A percentile compares a stretch with the other conserved stretches of the same genome.
phyloP scores from a whole-genome alignment of 1,284 basidiomycete genomes.

The Sphaerobolus stellatus region DNA sequence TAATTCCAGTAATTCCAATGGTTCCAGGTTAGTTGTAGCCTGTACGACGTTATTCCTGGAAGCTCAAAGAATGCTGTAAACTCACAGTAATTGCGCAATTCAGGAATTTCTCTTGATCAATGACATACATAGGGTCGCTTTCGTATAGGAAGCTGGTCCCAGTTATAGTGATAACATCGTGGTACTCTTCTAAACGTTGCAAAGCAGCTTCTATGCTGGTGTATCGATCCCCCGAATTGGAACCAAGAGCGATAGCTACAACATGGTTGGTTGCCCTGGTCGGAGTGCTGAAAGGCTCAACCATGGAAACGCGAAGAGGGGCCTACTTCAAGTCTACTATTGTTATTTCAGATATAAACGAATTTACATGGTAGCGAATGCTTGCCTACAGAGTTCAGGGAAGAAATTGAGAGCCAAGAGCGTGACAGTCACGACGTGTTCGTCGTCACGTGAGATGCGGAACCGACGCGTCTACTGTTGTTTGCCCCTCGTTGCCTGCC shows the following conservation, averaged over 20 bases:
- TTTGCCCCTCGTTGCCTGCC: too few relatives aligned
- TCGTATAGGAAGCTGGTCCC: slow-evolving; percentile 94
- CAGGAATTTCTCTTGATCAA: slow-evolving; percentile 85
- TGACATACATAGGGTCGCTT: slow-evolving; percentile 93
- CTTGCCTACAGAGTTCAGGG: too few relatives aligned
- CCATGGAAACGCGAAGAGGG: too few relatives aligned
- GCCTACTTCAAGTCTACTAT: too few relatives aligned
- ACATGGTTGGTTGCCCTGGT: slow-evolving; percentile 22
- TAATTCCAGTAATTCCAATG: slow-evolving; percentile 60
- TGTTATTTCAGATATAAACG: too few relatives aligned
- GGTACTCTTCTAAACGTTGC: slow-evolving; percentile 52
- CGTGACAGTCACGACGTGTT: too few relatives aligned
- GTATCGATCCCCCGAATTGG: slow-evolving; percentile 88
- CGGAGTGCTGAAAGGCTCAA: neutral
- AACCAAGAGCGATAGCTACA: slow-evolving; percentile 80
- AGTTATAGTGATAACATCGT: slow-evolving; percentile 43
- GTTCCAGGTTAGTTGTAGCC: slow-evolving; percentile 73
- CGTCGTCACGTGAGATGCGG: too few relatives aligned
- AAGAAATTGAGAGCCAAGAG: too few relatives aligned
- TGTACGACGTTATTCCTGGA: slow-evolving; percentile 28
- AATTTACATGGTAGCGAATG: too few relatives aligned
- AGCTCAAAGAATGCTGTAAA: slow-evolving; percentile 13
- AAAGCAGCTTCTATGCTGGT: slow-evolving; percentile 81
- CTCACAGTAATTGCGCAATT: slow-evolving; percentile 89
- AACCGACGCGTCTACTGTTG: too few relatives aligned